phyloP scores from a whole-genome alignment of 2,329 filamentous ascomycete genomes.

The Xylaria sp. region DNA sequence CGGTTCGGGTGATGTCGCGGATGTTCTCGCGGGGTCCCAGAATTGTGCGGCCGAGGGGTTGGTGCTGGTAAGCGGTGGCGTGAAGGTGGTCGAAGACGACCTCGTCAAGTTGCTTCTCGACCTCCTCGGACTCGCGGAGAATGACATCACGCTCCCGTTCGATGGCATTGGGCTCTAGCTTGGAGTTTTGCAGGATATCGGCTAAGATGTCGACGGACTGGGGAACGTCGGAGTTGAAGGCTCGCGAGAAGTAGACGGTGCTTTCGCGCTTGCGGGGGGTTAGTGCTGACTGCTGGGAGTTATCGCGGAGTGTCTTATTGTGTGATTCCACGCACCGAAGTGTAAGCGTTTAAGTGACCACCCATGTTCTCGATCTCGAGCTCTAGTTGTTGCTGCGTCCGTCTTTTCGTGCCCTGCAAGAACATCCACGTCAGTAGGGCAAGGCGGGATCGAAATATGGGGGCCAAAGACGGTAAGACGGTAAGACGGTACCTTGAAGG shows the following conservation, averaged over 20 bases:
- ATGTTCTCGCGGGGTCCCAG: slow-evolving; percentile 99
- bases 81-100: slow-evolving; percentile 99
- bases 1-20: slow-evolving; percentile 89
- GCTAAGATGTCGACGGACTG: slow-evolving; percentile 97
- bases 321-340: slow-evolving; percentile 76
- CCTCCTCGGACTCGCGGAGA: slow-evolving; percentile 97
- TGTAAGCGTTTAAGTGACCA: slow-evolving; percentile 98
- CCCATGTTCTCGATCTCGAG: slow-evolving; percentile 99
- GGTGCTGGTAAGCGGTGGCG: slow-evolving; percentile 95
- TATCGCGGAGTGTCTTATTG: neutral
- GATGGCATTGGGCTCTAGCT: slow-evolving; percentile 91
- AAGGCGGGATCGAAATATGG: slow-evolving; percentile 13
- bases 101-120: slow-evolving; percentile 99
- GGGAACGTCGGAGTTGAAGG: slow-evolving; percentile 97
- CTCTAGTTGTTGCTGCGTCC: slow-evolving; percentile 96
- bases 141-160: slow-evolving; percentile 99
- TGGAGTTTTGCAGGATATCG: slow-evolving; percentile 99
- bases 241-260: slow-evolving; percentile 99
- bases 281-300: slow-evolving; percentile 22
- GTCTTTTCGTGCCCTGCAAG: slow-evolving; percentile 84
- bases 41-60: slow-evolving; percentile 97
- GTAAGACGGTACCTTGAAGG: slow-evolving; percentile 84
- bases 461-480: slow-evolving; percentile 14
- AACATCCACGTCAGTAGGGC: slow-evolving; percentile 36
- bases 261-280: slow-evolving; percentile 82